Percentiles rank a stretch among this genome's conserved stretches.
phyloP scores from a whole-genome alignment of 73 alveolate genomes.

The Tetrahymena malaccensis region DNA sequence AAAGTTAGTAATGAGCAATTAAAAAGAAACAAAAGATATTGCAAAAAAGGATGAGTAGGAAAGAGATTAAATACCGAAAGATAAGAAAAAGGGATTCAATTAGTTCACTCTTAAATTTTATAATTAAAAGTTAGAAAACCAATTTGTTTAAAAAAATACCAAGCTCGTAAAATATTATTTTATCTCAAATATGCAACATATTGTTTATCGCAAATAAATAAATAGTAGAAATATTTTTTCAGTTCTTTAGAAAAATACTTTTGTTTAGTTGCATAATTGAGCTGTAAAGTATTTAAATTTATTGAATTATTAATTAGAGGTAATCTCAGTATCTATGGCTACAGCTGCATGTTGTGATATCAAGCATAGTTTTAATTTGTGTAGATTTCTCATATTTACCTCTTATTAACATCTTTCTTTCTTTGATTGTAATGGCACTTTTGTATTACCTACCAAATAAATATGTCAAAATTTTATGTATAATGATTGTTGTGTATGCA shows the following conservation, averaged over 20 bases:
- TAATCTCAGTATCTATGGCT: neutral
- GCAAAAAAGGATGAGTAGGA: neutral
- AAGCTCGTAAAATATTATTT: neutral
- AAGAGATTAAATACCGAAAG: neutral
- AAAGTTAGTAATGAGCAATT: neutral
- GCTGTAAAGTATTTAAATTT: neutral
- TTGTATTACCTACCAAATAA: neutral
- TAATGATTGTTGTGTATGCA: neutral
- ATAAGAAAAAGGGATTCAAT: neutral
- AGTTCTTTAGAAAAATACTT: no score
- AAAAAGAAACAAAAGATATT: neutral
- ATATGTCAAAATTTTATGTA: neutral
- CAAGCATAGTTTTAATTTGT: neutral
- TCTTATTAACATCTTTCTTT: neutral
- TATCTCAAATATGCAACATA: neutral
- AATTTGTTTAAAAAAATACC: neutral
- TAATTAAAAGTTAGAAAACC: neutral
- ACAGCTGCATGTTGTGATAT: neutral
- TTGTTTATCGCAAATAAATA: no score
- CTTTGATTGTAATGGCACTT: neutral
- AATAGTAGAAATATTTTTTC: neutral
- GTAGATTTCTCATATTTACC: neutral
- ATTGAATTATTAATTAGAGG: neutral
- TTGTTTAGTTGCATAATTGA: neutral
- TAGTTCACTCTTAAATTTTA: neutral